phyloP scores from a whole-genome alignment of 139 green algal species.

The Tetraselmis striata region DNA sequence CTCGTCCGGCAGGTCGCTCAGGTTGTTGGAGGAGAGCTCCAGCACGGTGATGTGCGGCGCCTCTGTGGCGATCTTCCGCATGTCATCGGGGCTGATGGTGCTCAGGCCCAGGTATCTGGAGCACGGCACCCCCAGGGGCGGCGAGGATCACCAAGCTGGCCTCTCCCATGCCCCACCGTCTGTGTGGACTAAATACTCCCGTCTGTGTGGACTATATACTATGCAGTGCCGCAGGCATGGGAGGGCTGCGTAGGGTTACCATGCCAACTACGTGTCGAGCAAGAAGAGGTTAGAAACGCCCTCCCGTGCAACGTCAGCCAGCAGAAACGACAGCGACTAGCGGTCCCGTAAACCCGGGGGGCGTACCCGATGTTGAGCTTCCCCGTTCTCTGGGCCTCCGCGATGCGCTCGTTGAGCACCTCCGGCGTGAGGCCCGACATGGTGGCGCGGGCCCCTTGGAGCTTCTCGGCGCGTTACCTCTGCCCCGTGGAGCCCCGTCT shows the following conservation, averaged over 20 bases:
- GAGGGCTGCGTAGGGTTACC: too few relatives aligned
- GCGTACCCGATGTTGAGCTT: slow-evolving; percentile 62
- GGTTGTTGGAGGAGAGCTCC: slow-evolving; percentile 71
- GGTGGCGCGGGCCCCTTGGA: too few relatives aligned
- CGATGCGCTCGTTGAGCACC: slow-evolving; percentile 49
- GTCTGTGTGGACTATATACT: neutral
- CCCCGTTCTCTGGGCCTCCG: slow-evolving; percentile 52
- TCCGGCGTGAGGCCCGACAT: slow-evolving; percentile 19
- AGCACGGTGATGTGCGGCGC: slow-evolving; percentile 63
- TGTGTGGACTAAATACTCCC: too few relatives aligned
- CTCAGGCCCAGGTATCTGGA: slow-evolving; percentile 55
- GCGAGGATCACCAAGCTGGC: too few relatives aligned
- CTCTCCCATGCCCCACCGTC: neutral
- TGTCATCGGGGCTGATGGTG: slow-evolving; percentile 41
- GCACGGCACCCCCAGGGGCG: too few relatives aligned
- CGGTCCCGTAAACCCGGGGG: neutral
- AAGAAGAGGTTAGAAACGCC: too few relatives aligned
- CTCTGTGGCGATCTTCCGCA: slow-evolving; percentile 49
- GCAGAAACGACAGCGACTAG: neutral
- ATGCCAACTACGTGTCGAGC: too few relatives aligned
- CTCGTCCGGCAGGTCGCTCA: slow-evolving; percentile 65
- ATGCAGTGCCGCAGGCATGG: neutral
- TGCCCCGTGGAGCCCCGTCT: too few relatives aligned
- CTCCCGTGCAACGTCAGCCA: too few relatives aligned
- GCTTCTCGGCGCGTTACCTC: too few relatives aligned